A percentile compares a stretch with the other conserved stretches of the same genome.
Evolutionary conservation across 352 stramenopile species (phyloP).

Genomic region (Pythium inflatum): DNA sequence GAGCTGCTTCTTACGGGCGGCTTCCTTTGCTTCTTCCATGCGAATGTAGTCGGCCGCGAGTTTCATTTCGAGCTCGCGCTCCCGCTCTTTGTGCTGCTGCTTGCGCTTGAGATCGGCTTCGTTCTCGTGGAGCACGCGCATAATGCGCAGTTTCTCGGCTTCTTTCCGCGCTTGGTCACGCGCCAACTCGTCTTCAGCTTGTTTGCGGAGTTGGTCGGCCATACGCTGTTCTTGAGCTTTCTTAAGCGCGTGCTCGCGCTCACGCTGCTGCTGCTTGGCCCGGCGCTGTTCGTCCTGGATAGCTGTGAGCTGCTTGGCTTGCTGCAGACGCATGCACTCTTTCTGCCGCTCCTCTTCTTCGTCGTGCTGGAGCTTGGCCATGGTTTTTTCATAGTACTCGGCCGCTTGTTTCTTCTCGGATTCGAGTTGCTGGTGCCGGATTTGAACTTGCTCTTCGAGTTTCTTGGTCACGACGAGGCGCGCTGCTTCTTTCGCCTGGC

Average conservation of each 20-base stretch:
- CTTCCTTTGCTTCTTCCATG: conserved; percentile 78
- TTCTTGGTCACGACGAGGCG: conserved; percentile 46
- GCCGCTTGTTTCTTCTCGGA: conserved; percentile 48
- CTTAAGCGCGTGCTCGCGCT: conserved; percentile 53
- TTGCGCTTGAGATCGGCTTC: conserved; percentile 66
- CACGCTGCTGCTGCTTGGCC: conserved; percentile 57
- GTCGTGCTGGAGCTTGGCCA: conserved; percentile 49
- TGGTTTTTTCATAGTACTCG: conserved; percentile 56
- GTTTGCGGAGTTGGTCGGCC: conserved; percentile 49
- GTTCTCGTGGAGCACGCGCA: conserved; percentile 67
- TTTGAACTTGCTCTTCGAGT: conserved; percentile 58
- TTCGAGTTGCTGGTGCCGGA: conserved; percentile 43
- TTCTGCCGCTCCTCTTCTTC: conserved; percentile 67
- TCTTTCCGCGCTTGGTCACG: conserved; percentile 57
- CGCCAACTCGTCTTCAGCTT: conserved; percentile 57
- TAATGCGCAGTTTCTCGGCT: conserved; percentile 63
- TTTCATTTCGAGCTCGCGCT: conserved; percentile 68
- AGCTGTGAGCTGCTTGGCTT: conserved; percentile 62
- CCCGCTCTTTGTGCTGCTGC: conserved; percentile 48
- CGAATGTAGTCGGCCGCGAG: conserved; percentile 70
- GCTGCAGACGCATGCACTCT: conserved; percentile 52
- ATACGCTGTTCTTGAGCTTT: conserved; percentile 58
- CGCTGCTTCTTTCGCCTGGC: conserved; percentile 35
- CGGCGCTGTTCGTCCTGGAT: conserved; percentile 74
- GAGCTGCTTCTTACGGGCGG: conserved; percentile 59